Percentiles rank a stretch among this genome's conserved stretches.
These are phyloP conservation scores for Papiliotrema laurentii DNA, from an alignment of 1,284 basidiomycete genomes.

Conservation along the genomic window DNA sequence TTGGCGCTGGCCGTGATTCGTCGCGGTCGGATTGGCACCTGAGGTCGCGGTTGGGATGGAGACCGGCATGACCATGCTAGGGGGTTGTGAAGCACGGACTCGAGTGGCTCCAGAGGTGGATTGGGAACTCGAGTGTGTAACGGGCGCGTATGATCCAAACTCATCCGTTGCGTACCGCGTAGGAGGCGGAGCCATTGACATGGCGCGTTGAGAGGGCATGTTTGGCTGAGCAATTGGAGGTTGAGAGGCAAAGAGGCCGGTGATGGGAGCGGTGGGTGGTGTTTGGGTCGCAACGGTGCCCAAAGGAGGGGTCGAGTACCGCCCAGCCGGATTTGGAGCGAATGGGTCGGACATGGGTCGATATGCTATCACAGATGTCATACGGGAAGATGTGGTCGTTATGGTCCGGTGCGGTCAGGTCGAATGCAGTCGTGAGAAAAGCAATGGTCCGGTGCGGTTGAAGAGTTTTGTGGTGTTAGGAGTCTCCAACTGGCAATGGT, in stretches of 20 bases:
- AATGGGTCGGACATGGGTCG: conserved; percentile 32
- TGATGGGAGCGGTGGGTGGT: not conserved
- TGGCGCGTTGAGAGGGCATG: too few species aligned
- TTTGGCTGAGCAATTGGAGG: conserved; percentile 2
- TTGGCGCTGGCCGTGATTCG: conserved; percentile 11
- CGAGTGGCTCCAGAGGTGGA: conserved; percentile 17
- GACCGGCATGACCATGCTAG: conserved; percentile 10
- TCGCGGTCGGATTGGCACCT: not conserved
- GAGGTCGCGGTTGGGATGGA: conserved; percentile 11
- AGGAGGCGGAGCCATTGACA: not conserved
- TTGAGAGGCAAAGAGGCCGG: not conserved
- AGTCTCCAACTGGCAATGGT: too few species aligned
- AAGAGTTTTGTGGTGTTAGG: not conserved
- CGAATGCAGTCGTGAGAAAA: not conserved
- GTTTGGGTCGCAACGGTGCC: conserved; percentile 4
- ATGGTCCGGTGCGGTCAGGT: too few species aligned
- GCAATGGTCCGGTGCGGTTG: not conserved
- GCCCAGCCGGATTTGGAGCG: conserved; percentile 12
- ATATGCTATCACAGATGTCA: conserved; percentile 30
- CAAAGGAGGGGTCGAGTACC: conserved; percentile 16
- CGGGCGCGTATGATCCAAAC: conserved; percentile 19
- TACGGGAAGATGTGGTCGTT: conserved; percentile 9
- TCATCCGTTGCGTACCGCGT: conserved; percentile 13
- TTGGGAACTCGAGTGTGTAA: conserved; percentile 12
- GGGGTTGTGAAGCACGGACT: conserved; percentile 7